Evolutionary conservation across 1,139 yeast genomes (phyloP).

Genomic region (Hyphopichia pseudoburtonii): DNA sequence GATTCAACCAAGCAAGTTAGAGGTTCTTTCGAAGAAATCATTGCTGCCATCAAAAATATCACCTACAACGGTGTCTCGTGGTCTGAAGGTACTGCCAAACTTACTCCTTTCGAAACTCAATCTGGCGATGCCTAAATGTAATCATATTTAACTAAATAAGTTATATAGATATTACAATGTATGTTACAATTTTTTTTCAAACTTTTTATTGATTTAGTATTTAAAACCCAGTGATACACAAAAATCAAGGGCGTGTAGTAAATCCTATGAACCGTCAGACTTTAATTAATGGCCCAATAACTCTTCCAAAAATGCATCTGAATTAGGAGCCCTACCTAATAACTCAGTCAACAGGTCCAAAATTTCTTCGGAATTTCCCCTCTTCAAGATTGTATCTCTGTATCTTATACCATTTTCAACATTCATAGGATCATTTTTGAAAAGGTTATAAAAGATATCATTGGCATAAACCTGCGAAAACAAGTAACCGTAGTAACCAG

Average conservation of each 20-base stretch:
- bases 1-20: slow-evolving; percentile 97
- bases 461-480: slow-evolving; percentile 86
- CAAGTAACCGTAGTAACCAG: slow-evolving; percentile 84
- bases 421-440: slow-evolving; percentile 67
- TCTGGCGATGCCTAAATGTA: slow-evolving; percentile 23
- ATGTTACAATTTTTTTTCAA: too few relatives aligned
- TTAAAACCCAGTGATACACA: too few relatives aligned
- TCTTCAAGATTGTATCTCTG: slow-evolving; percentile 65
- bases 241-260: too few relatives aligned
- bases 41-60: slow-evolving; percentile 75
- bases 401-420: slow-evolving; percentile 60
- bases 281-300: slow-evolving; percentile 24
- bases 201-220: too few relatives aligned
- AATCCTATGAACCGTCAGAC: too few relatives aligned
- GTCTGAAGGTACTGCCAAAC: slow-evolving; percentile 77
- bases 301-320: slow-evolving; percentile 68
- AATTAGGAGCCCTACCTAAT: slow-evolving; percentile 74
- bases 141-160: slow-evolving; percentile 2
- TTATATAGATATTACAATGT: background rate
- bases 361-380: slow-evolving; percentile 75
- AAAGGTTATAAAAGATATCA: slow-evolving; percentile 76
- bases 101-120: slow-evolving; percentile 63
- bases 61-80: slow-evolving; percentile 75
- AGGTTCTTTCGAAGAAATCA: slow-evolving; percentile 78
- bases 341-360: slow-evolving; percentile 62